A percentile compares a stretch with the other conserved stretches of the same genome.
Conservation (phyloP, 345 rosid genomes). For the Moricandia moricandioides region DNA sequence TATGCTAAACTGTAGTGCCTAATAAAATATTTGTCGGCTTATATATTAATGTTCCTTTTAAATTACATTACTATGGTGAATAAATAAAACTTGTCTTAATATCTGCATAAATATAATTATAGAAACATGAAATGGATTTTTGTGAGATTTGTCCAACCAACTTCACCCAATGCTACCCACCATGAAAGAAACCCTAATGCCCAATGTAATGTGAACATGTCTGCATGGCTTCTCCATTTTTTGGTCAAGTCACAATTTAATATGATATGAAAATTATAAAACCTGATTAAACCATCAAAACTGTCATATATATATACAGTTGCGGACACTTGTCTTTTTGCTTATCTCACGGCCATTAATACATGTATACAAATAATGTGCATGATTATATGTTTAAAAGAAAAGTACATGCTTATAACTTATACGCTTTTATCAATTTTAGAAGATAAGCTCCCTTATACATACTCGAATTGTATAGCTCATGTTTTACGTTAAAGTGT, state of each 20-base stretch:
- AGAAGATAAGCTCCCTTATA: background rate
- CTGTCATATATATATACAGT: background rate
- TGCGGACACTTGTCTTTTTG: constrained; percentile 17
- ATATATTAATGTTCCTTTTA: constrained; percentile 47
- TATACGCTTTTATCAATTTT: background rate
- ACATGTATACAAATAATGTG: background rate
- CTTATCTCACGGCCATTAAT: background rate
- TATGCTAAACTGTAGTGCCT: background rate
- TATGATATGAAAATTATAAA: background rate
- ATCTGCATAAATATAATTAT: constrained; percentile 26
- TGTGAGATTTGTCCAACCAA: constrained; percentile 70
- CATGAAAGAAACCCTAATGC: constrained; percentile 45
- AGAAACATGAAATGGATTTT: constrained; percentile 23
- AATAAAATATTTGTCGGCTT: constrained; percentile 41
- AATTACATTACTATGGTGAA: constrained; percentile 33
- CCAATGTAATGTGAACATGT: constrained; percentile 40
- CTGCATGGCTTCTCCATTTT: constrained; percentile 19
- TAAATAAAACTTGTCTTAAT: constrained; percentile 22
- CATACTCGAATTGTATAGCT: constrained; percentile 16
- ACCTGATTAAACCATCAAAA: background rate
- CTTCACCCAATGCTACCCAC: constrained; percentile 96
- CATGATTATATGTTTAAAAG: background rate
- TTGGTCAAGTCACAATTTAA: background rate
- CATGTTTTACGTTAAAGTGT: constrained; percentile 15
- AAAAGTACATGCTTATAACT: background rate